Evolutionary conservation across 75 land plant species (phyloP).

Genomic region (Selaginella tamariscina): DNA sequence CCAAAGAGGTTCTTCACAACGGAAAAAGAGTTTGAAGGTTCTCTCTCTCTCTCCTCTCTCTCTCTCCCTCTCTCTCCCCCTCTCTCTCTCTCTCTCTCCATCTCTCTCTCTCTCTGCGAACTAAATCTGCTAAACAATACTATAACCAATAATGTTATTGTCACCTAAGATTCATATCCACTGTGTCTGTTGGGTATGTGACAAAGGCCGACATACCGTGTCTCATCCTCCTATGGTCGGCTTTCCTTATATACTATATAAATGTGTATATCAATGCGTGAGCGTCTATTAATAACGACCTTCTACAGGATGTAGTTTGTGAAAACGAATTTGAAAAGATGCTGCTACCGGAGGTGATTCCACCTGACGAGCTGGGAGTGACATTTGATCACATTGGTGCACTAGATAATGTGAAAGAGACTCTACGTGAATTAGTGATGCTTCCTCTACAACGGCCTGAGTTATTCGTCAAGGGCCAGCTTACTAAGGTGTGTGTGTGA

Average conservation of each 20-base stretch:
- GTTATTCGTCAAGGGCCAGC: conserved; percentile 35
- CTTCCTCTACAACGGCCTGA: conserved; percentile 41
- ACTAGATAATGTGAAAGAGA: conserved; percentile 40
- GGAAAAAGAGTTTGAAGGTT: conserved; percentile 22
- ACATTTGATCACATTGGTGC: conserved; percentile 42
- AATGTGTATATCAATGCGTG: too few relatives aligned
- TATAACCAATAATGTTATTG: background rate
- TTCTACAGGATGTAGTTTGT: conserved; percentile 35
- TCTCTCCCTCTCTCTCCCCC: too few relatives aligned
- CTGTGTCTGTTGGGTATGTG: background rate
- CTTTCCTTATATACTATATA: too few relatives aligned
- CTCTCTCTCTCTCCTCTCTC: too few relatives aligned
- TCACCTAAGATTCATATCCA: background rate
- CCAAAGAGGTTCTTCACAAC: conserved; percentile 22
- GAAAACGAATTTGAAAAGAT: conserved; percentile 44
- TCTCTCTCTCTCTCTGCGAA: conserved; percentile 14
- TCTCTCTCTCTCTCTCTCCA: too few relatives aligned
- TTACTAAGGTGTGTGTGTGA: conserved; percentile 26
- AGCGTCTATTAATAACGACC: too few relatives aligned
- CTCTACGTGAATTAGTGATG: conserved; percentile 39
- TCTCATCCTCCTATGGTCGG: background rate
- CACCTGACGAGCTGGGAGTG: conserved; percentile 39
- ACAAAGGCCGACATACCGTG: background rate
- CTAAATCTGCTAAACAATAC: conserved; percentile 8
- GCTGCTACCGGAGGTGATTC: conserved; percentile 38